Evolutionary conservation across 176 grass and related monocot genomes (phyloP).

Genomic region (Metroxylon sagu): DNA sequence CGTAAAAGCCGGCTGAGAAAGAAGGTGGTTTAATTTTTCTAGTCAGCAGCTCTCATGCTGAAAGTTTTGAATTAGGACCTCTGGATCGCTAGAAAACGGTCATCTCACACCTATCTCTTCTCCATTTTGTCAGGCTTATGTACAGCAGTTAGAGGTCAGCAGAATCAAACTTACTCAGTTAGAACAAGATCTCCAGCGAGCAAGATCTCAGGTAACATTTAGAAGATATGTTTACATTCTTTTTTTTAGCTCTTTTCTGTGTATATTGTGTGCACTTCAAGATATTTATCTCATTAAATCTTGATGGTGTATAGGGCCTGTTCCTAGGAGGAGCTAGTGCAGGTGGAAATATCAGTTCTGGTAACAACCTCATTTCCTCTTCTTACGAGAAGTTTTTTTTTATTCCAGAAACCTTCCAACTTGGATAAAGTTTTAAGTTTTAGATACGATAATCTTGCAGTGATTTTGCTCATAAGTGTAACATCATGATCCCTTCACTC

Average conservation of each 20-base stretch:
- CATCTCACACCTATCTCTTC: no score
- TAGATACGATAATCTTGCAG: no score
- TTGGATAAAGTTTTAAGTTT: no score
- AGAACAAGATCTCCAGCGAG: constrained; percentile 51
- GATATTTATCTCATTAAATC: no score
- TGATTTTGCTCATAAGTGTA: no score
- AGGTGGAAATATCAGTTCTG: constrained; percentile 55
- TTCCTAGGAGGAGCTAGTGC: constrained; percentile 40
- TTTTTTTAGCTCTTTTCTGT: no score
- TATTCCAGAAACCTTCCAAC: no score
- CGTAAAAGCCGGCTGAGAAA: constrained; percentile 77
- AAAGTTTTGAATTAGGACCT: not conserved
- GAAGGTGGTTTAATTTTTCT: constrained; percentile 35
- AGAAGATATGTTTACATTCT: not conserved
- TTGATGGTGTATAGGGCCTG: constrained; percentile 30
- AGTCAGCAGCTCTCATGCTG: not conserved
- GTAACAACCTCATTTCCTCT: constrained; percentile 18
- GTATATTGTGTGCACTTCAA: no score
- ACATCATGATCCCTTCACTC: no score
- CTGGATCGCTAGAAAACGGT: no score
- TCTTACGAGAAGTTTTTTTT: not conserved
- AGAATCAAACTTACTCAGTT: constrained; percentile 45
- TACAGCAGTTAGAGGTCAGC: constrained; percentile 63
- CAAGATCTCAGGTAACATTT: constrained; percentile 25
- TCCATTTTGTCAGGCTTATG: constrained; percentile 38